These are phyloP conservation scores for Saprolegnia parasitica DNA, from an alignment of 352 stramenopile genomes.

Conservation along the genomic window DNA sequence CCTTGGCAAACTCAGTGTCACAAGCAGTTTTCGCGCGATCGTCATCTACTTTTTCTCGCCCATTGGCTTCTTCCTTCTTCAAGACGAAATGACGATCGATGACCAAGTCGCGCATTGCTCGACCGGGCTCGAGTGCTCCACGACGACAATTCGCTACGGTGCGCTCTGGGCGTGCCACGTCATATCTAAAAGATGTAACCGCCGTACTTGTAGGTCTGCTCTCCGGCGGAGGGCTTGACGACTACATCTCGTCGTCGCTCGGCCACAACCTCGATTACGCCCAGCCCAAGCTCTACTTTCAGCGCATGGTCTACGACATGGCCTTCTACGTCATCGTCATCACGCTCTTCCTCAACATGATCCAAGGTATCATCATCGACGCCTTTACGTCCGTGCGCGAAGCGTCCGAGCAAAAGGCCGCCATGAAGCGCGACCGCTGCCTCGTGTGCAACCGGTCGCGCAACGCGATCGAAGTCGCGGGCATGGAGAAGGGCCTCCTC, in stretches of 20 bases:
- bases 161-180: not conserved
- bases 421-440: constrained; percentile 18
- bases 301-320: constrained; percentile 26
- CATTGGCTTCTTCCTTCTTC: constrained; percentile 25
- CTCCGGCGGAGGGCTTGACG: constrained; percentile 20
- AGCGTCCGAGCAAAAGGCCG: constrained; percentile 17
- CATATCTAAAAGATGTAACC: not conserved
- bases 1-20: constrained; percentile 25
- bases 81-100: constrained; percentile 21
- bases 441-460: constrained; percentile 27
- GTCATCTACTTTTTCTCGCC: constrained; percentile 29
- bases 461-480: constrained; percentile 23
- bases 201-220: constrained; percentile 12
- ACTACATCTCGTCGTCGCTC: constrained; percentile 29
- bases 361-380: constrained; percentile 30
- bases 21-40: constrained; percentile 22
- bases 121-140: constrained; percentile 22
- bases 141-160: constrained; percentile 28
- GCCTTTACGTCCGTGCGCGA: constrained; percentile 28
- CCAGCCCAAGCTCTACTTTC: constrained; percentile 14
- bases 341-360: constrained; percentile 30
- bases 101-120: constrained; percentile 17
- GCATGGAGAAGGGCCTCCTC: constrained; percentile 19
- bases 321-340: constrained; percentile 27
- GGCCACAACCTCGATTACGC: constrained; percentile 7